Conservation (phyloP, 257 asterid species). For the Verbascum thapsus region DNA sequence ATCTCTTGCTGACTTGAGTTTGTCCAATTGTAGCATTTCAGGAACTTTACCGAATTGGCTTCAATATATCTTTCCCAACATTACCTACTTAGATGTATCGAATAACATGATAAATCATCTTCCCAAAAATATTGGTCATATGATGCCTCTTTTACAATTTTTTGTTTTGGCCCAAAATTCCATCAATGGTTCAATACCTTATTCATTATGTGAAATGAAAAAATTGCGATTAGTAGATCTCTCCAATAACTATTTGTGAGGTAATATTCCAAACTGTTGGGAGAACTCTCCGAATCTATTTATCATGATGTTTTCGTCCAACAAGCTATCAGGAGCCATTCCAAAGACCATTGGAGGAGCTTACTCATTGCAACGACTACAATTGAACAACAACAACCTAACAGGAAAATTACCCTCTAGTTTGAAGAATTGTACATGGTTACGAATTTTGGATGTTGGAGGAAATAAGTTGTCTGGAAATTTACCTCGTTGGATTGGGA, state of each 20-base stretch:
- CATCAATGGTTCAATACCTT: conserved; percentile 5
- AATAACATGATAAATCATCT: conserved; percentile 5
- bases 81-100: background rate
- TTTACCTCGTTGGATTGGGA: conserved; percentile 5
- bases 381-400: conserved; percentile 2
- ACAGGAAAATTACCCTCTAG: conserved; percentile 3
- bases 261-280: conserved; percentile 16
- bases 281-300: background rate
- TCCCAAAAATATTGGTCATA: background rate
- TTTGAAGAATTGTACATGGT: background rate
- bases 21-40: conserved; percentile 20
- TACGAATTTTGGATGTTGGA: conserved; percentile 1
- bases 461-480: conserved; percentile 4
- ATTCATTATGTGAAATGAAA: conserved; percentile 17
- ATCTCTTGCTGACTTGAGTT: background rate
- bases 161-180: background rate
- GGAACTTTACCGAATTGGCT: conserved; percentile 22
- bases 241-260: background rate
- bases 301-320: background rate
- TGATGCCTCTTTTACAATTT: background rate
- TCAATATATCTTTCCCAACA: background rate
- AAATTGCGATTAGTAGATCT: background rate
- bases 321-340: conserved; percentile 10
- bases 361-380: background rate
- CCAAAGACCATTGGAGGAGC: conserved; percentile 10